A percentile compares a stretch with the other conserved stretches of the same genome.
Evolutionary conservation across 2,329 filamentous ascomycete genomes (phyloP).

Genomic region (Claviceps africana): DNA sequence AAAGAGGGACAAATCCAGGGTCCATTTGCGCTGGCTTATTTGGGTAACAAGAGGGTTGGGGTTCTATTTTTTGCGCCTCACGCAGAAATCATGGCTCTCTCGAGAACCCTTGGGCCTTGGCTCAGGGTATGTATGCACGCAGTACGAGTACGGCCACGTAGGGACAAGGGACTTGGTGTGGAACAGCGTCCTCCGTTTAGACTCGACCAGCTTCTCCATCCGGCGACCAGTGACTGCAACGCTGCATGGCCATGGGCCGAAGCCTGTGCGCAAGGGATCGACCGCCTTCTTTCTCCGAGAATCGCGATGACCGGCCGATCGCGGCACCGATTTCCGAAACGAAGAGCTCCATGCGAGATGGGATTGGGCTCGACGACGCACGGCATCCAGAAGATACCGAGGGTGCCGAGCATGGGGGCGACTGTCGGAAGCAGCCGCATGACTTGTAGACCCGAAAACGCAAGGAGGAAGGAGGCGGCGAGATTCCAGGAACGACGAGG

Average conservation of each 20-base stretch:
- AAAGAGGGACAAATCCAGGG: too few relatives aligned
- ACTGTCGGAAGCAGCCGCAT: too few relatives aligned
- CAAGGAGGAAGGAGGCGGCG: too few relatives aligned
- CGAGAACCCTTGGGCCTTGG: background rate
- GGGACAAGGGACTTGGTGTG: background rate
- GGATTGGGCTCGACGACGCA: background rate
- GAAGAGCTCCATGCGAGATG: background rate
- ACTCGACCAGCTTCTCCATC: background rate
- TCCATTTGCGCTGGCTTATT: too few relatives aligned
- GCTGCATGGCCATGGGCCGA: background rate
- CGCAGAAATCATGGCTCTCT: background rate
- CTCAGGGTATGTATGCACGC: too few relatives aligned
- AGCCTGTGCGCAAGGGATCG: background rate
- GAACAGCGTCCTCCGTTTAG: background rate
- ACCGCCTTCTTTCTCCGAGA: background rate
- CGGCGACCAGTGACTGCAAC: background rate
- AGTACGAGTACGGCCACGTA: background rate
- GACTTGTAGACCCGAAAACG: too few relatives aligned
- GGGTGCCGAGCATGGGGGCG: too few relatives aligned
- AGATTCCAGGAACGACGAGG: too few relatives aligned
- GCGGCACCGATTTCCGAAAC: background rate
- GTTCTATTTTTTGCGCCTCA: background rate
- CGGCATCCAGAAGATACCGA: background rate
- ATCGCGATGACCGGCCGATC: background rate
- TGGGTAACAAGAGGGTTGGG: too few relatives aligned